phyloP scores from a whole-genome alignment of 2,329 filamentous ascomycete species.

The Colletotrichum coccodes region DNA sequence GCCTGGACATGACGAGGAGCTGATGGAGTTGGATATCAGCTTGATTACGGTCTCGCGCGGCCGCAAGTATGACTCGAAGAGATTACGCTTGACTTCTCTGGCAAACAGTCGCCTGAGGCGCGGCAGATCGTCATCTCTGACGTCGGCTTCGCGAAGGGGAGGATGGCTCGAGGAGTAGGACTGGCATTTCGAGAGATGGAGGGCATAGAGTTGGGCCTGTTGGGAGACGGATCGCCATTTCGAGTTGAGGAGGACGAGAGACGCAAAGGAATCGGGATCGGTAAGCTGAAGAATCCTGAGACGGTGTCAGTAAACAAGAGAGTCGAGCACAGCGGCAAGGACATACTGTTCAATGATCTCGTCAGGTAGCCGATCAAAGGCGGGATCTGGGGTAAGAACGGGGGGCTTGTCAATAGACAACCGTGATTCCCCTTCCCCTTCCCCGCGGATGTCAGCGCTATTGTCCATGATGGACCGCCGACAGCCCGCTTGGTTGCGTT shows the following conservation, averaged over 20 bases:
- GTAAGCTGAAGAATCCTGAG: slow-evolving; percentile 69
- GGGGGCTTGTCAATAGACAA: slow-evolving; percentile 47
- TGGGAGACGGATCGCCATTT: slow-evolving; percentile 74
- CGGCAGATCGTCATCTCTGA: slow-evolving; percentile 62
- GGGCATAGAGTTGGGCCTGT: slow-evolving; percentile 69
- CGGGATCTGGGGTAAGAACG: slow-evolving; percentile 41
- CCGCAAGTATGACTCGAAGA: slow-evolving; percentile 80
- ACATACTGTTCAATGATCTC: slow-evolving; percentile 77
- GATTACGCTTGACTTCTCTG: slow-evolving; percentile 77
- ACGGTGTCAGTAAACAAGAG: neutral
- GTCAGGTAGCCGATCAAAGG: slow-evolving; percentile 69
- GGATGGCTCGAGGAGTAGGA: slow-evolving; percentile 65
- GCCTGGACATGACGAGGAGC: slow-evolving; percentile 83
- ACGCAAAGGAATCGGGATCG: slow-evolving; percentile 73
- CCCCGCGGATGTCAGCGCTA: slow-evolving; percentile 3
- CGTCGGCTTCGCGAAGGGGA: slow-evolving; percentile 46
- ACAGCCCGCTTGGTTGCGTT: neutral
- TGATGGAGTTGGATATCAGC: slow-evolving; percentile 84
- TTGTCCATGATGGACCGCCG: slow-evolving; percentile 14
- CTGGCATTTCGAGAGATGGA: slow-evolving; percentile 70
- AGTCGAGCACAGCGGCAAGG: neutral
- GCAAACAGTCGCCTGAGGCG: slow-evolving; percentile 73
- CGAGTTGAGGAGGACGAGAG: slow-evolving; percentile 71
- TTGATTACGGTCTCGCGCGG: slow-evolving; percentile 79
- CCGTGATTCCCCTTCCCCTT: slow-evolving; percentile 16